Evolutionary conservation across 2,329 filamentous ascomycete genomes (phyloP), one percentile per base, ranked within the genome.

Genomic region (Emericellopsis cladophorae): DNA sequence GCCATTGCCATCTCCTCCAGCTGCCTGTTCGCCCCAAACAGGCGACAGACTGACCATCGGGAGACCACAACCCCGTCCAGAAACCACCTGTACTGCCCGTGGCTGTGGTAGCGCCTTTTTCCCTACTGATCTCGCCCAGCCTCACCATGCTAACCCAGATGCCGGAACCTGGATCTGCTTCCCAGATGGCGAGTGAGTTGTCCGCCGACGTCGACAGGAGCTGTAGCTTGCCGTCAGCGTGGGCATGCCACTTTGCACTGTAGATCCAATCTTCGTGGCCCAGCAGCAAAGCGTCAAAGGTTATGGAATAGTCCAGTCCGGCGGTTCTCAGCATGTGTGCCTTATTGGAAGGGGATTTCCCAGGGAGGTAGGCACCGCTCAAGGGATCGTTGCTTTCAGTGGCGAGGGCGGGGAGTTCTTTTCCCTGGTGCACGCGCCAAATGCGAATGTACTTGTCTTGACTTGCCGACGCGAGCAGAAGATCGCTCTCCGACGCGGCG

Each of bases 181-280:
- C 83, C 92, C 92, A 98, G 41, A 98, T 83, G 1, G 88, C 81
- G 9, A 98, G 68, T 0, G 92, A 95, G 56, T 95, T 96, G 56
- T 98, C 92, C 4, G 92, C 92, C 4, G 92, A 96, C 1, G 90
- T 81, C 2, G 90, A 89, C 4, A 98, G 74, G 8, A 95, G 74
- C 49, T 84, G 85, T 11, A 84, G 67, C 44, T 70, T 76, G 15
- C 56, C 61, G 44, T 66, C 62, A 12, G 61, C 53, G 35, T 66
- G 57, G 7, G 68, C 67, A 44, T 74, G 72, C 89, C 89, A 95
- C 41, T 71, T 69, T 2, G 85, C 81, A 42, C 84, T 93, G 60
- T 95, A 96, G 43, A 98, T 90, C 92, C 92, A 98, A 54, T 98
- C 92, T 56, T 98, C 92, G 54, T 98, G 92, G 8, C 92, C 92